A percentile compares a stretch with the other conserved stretches of the same genome.
These are phyloP conservation scores for Xylaria acuta DNA, from an alignment of 495 filamentous ascomycete species.

Conservation along the genomic window DNA sequence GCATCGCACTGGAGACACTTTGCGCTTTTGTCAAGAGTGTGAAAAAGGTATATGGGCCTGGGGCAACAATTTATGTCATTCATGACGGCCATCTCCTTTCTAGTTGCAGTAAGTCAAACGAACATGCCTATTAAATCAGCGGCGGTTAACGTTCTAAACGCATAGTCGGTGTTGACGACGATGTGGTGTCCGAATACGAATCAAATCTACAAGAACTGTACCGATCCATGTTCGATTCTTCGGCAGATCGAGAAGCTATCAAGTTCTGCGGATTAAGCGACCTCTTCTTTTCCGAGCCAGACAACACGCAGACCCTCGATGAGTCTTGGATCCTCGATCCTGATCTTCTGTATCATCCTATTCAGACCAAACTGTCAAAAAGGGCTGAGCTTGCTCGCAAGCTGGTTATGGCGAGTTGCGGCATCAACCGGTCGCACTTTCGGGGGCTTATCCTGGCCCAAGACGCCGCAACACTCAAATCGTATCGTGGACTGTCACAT, in stretches of 20 bases:
- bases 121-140: neutral
- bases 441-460: slow-evolving; percentile 44
- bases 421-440: slow-evolving; percentile 34
- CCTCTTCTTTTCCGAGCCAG: slow-evolving; percentile 30
- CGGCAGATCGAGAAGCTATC: slow-evolving; percentile 8
- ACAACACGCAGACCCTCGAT: neutral
- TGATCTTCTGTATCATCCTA: slow-evolving; percentile 33
- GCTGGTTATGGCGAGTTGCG: slow-evolving; percentile 45
- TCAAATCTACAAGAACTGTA: slow-evolving; percentile 43
- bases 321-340: slow-evolving; percentile 1
- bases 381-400: slow-evolving; percentile 47
- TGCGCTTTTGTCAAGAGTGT: slow-evolving; percentile 39
- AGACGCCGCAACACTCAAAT: slow-evolving; percentile 42
- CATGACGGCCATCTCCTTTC: slow-evolving; percentile 54
- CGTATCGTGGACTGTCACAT: slow-evolving; percentile 53
- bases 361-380: slow-evolving; percentile 39
- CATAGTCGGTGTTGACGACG: slow-evolving; percentile 48
- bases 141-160: neutral
- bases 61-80: slow-evolving; percentile 46
- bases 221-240: slow-evolving; percentile 27
- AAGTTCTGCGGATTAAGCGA: slow-evolving; percentile 19
- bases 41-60: slow-evolving; percentile 41
- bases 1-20: slow-evolving; percentile 41
- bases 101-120: slow-evolving; percentile 44
- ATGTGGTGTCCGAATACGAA: slow-evolving; percentile 45